These are phyloP conservation scores for Calonectria honghensis DNA, from an alignment of 2,329 filamentous ascomycete species.

Conservation along the genomic window DNA sequence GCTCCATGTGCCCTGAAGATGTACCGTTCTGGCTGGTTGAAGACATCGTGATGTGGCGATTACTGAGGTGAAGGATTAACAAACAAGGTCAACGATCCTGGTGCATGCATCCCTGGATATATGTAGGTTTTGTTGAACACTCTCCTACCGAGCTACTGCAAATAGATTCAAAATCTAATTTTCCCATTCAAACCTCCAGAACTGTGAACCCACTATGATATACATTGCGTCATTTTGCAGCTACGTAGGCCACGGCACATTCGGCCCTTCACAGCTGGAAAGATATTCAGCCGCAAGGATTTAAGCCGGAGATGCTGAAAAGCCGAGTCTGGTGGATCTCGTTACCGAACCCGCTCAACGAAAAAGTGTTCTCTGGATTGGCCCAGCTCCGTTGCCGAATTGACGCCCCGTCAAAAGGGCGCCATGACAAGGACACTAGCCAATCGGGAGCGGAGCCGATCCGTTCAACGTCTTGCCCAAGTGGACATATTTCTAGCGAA, in stretches of 20 bases:
- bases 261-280: neutral
- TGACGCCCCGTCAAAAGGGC: slow-evolving; percentile 12
- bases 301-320: slow-evolving; percentile 1
- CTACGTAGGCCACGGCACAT: neutral
- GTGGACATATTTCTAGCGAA: neutral
- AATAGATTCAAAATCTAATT: too few species aligned
- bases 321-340: neutral
- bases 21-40: neutral
- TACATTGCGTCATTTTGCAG: slow-evolving; percentile 2
- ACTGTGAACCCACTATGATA: neutral
- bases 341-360: neutral
- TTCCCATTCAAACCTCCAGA: neutral
- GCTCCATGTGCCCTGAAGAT: neutral
- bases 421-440: slow-evolving; percentile 6
- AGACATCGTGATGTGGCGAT: neutral
- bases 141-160: neutral
- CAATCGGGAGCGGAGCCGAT: slow-evolving; percentile 16
- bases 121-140: neutral
- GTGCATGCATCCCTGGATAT: neutral
- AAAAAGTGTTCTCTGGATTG: neutral
- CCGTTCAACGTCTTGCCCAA: neutral
- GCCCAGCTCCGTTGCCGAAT: neutral
- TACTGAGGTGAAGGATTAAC: neutral
- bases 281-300: neutral
- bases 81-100: too few species aligned